Base-by-base conservation (phyloP, 345 rosid genomes). In the Trapa incisa region DNA sequence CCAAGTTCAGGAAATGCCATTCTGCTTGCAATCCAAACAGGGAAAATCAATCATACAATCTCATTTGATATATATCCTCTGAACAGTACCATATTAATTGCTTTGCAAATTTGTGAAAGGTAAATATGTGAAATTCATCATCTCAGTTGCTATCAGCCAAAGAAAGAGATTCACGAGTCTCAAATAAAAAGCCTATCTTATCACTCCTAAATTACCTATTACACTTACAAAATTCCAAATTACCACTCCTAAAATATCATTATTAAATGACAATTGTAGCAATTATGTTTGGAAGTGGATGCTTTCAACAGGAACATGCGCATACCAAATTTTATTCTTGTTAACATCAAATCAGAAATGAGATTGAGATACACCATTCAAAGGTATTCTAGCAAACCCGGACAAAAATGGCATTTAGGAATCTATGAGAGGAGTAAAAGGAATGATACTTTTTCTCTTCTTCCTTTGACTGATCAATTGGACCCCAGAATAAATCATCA, bases 401-500 rank as follows among this genome's bases (percentile, higher is more conserved):
- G 7, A 8, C 43, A 41, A 41, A 11, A 5, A 5, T 11, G 37
- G 32, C 14, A 1, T 32, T 1, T 58, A 70, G 37, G 43, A 45
- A 35, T 37, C 29, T 5, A 58, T 9, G 16, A 45, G 37, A 29
- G 36, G 37, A 65, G 52, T 15, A 14, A 4, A 33, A 2, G 67
- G 65, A 41, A 68, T 62, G 89, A 41, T 87, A 93, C 98, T 81
- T 86, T 73, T 87, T 90, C 38, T 85, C 54, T 64, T 86, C 96
- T 73, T 83, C 89, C 78, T 79, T 85, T 54, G 89, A 82, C 62
- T 86, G 95, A 73, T 87, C 96, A 71, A 79, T 32, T 14, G 99
- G 96, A 48, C 99, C 99, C 96, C 97, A 94, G 76, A 94, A 94
- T 47, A 94, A 83, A 75, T 94, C 96, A 67, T 89, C 99, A 64